Percentiles rank a stretch among this genome's conserved stretches.
phyloP scores from a whole-genome alignment of 768 basidiomycete genomes.

The Kwoniella botswanensis region DNA sequence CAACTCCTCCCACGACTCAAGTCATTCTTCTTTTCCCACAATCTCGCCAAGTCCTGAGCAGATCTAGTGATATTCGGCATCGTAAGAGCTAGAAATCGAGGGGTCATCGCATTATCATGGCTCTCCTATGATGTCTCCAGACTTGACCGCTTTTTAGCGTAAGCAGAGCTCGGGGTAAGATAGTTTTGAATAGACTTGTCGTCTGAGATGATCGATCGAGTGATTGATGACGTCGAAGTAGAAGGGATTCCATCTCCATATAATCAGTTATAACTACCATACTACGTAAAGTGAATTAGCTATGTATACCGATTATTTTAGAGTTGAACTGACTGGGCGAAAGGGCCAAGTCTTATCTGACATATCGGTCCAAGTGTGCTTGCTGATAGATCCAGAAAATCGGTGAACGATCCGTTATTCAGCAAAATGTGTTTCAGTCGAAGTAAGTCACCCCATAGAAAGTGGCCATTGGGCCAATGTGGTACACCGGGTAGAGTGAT shows the following conservation, averaged over 20 bases:
- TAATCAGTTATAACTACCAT: conserved; percentile 41
- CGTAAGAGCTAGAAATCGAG: conserved; percentile 44
- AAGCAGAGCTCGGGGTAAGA: conserved; percentile 47
- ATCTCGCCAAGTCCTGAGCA: conserved; percentile 31
- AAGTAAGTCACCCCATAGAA: conserved; percentile 9
- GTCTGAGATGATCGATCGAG: conserved; percentile 44
- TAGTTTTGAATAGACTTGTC: conserved; percentile 32
- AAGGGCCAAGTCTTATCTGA: conserved; percentile 40
- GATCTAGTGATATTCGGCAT: conserved; percentile 37
- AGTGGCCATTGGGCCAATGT: conserved; percentile 10
- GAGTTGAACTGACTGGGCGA: conserved; percentile 28
- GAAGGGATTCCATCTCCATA: conserved; percentile 35
- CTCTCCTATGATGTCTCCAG: conserved; percentile 48
- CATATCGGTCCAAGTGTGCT: conserved; percentile 39
- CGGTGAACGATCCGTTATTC: conserved; percentile 8
- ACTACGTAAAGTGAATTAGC: conserved; percentile 3
- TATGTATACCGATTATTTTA: no score
- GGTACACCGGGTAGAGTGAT: conserved; percentile 18
- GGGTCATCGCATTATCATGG: conserved; percentile 52
- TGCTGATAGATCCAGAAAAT: conserved; percentile 11
- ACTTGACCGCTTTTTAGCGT: conserved; percentile 35
- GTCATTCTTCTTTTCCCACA: conserved; percentile 34
- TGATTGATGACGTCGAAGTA: conserved; percentile 25
- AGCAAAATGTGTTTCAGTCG: not conserved
- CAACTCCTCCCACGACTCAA: conserved; percentile 23